Percentiles rank a stretch among this genome's conserved stretches.
Conservation (phyloP, 768 basidiomycete species). For the Hygrocybe punicea region DNA sequence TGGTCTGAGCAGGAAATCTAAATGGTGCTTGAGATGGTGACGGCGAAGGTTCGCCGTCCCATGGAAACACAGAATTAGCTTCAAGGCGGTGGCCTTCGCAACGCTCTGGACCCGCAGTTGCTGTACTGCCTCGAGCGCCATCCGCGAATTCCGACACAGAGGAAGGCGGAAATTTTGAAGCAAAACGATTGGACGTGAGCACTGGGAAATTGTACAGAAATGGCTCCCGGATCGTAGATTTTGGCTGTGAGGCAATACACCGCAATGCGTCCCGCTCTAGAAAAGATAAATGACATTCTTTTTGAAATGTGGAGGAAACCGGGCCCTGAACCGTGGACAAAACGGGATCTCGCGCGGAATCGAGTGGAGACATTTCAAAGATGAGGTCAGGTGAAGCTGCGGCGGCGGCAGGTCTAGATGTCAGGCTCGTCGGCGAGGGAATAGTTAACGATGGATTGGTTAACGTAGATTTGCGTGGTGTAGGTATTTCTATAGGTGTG, state of each 20-base stretch:
- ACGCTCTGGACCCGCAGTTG: neutral
- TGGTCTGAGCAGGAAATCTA: slow-evolving; percentile 9
- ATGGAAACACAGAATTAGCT: neutral
- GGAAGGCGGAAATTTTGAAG: slow-evolving; percentile 4
- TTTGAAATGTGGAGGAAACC: slow-evolving; percentile 27
- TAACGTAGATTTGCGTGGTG: slow-evolving; percentile 25
- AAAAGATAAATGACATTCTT: slow-evolving; percentile 15
- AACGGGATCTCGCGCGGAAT: slow-evolving; percentile 12
- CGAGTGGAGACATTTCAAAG: slow-evolving; percentile 51
- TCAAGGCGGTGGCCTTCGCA: neutral
- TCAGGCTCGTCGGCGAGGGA: slow-evolving; percentile 9
- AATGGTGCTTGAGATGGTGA: neutral
- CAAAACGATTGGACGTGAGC: slow-evolving; percentile 15
- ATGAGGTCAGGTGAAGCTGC: slow-evolving; percentile 46
- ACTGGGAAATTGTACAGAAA: slow-evolving; percentile 43
- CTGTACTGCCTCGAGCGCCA: slow-evolving; percentile 2
- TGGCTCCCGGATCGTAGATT: slow-evolving; percentile 26
- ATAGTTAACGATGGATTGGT: slow-evolving; percentile 19
- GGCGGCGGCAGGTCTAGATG: too few species aligned
- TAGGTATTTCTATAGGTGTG: slow-evolving; percentile 47
- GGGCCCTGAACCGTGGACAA: slow-evolving; percentile 9
- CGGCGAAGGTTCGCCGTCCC: neutral
- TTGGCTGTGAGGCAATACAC: slow-evolving; percentile 2
- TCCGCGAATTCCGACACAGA: slow-evolving; percentile 8
- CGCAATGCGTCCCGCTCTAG: slow-evolving; percentile 9